phyloP scores from a whole-genome alignment of 78 protist genomes.

The slime mould (Dictyostelium discoideum) region DNA sequence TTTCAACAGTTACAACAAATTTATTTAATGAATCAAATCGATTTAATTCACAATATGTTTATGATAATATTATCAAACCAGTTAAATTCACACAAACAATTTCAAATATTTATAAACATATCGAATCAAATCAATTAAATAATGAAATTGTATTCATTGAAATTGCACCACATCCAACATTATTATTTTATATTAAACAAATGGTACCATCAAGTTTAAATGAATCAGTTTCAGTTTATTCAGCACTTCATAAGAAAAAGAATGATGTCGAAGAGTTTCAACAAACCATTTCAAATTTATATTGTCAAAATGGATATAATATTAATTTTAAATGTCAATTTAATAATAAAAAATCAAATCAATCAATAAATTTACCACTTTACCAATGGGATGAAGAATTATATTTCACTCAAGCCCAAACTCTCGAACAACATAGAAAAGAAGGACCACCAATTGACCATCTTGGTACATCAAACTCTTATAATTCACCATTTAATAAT shows the following conservation, averaged over 20 bases:
- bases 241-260: not conserved
- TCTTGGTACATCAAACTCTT: not conserved
- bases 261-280: not conserved
- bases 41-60: not conserved
- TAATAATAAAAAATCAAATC: not conserved
- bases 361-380: not conserved
- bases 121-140: not conserved
- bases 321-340: conserved; percentile 3
- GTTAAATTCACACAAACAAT: not conserved
- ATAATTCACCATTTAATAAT: not conserved
- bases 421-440: not conserved
- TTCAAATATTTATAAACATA: not conserved
- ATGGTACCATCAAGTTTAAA: not conserved
- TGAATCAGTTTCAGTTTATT: not conserved
- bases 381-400: conserved; percentile 27
- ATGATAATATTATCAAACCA: conserved; percentile 13
- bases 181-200: conserved; percentile 18
- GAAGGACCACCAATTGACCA: conserved; percentile 11
- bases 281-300: not conserved
- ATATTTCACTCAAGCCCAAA: not conserved
- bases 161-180: conserved; percentile 24
- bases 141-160: not conserved
- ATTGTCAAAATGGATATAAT: not conserved
- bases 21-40: not conserved
- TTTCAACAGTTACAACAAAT: not conserved